Evolutionary conservation across 2,329 filamentous ascomycete species (phyloP), one percentile per base, ranked within the genome.

Genomic region (Paecilomyces variotii): DNA sequence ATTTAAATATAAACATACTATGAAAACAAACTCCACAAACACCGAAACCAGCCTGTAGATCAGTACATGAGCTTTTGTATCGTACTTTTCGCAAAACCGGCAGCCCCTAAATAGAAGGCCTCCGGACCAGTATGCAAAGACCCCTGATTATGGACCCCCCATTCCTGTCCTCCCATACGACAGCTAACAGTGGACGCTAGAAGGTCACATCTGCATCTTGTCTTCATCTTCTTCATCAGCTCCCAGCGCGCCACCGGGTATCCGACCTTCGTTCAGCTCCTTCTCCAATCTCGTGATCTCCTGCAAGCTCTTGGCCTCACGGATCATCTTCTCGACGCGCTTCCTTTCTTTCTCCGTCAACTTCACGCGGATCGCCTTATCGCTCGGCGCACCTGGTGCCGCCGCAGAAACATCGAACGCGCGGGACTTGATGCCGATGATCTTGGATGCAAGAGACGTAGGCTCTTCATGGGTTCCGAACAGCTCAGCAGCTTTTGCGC

Each of bases 241-340:
- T 53, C 67, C 71, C 39, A 77, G 63, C 27, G 74, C 82, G 28
- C 86, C 89, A 34, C 83, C 81, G 2, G 93, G 93, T 73, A 97
- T 82, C 69, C 89, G 82, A 1, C 94, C 94, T 74, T 97, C 93
- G 62, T 90, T 89, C 64, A 97, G 77, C 74, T 94, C 90, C 79
- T 93, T 96, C 79, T 99, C 94, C 70, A 99, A 74, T 65, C 85
- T 83, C 59, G 90, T 87, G 71, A 99, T 95, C 78, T 97, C 94
- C 65, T 91, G 88, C 69, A 99, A 74, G 69, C 88, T 96, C 73
- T 88, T 91, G 4, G 94, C 93, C 69, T 90, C 90, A 75, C 86
- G 86, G 74, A 99, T 96, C 77, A 93, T 82, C 69, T 91, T 87
- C 76, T 95, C 87, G 61, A 97, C 84, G 63, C 85, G 84, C 80